Base-by-base conservation (phyloP, 2,329 filamentous ascomycete genomes). In the Diaporthe velutina region DNA sequence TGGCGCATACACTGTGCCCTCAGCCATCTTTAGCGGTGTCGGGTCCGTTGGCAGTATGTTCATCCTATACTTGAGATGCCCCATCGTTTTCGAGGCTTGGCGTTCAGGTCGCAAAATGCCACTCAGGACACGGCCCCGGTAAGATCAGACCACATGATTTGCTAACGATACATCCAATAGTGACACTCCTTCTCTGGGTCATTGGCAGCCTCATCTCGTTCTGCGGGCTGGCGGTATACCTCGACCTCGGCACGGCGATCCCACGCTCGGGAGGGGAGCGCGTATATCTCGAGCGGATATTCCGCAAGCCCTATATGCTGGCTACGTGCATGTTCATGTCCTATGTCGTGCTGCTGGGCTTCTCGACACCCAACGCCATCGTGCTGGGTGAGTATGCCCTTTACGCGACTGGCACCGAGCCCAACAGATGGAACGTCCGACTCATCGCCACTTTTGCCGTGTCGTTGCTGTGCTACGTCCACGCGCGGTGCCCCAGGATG, bases 1-100 rank as follows among this genome's bases (percentile, higher is more conserved):
- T 13, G 83, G 86, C 76, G 82, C 89, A 33, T 91, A 90, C 78
- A 89, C 89, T 0, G 89, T 89, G 0, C 89, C 89, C 0, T 87
- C 87, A 2, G 88, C 88, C n/a, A 88, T 91, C 64, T 89, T 89
- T 74, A 84, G 85, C 10, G 86, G 87, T 1, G 86, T 88, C 2
- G 89, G 89, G 0, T 90, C 86, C 10, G 89, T 90, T 5, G 89
- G 89, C 3, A 68, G 64, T 68, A 68, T 30, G 64, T 68, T 50
- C 48, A 40, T 54, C 48, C 35, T 30, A 28, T 15, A 7, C 19
- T n/a, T 19, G 30, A 50, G 2, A 22, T 40, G 17, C 30, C 30
- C 64, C 30, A 19, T 52, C 3, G 15, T 28, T 35, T 25, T 35
- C 15, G 15, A 52, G 45, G 6, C 45, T 54, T 67, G 64, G 45